Conservation (phyloP, 371 early-diverging fungal genomes). For the Massospora cicadina region DNA sequence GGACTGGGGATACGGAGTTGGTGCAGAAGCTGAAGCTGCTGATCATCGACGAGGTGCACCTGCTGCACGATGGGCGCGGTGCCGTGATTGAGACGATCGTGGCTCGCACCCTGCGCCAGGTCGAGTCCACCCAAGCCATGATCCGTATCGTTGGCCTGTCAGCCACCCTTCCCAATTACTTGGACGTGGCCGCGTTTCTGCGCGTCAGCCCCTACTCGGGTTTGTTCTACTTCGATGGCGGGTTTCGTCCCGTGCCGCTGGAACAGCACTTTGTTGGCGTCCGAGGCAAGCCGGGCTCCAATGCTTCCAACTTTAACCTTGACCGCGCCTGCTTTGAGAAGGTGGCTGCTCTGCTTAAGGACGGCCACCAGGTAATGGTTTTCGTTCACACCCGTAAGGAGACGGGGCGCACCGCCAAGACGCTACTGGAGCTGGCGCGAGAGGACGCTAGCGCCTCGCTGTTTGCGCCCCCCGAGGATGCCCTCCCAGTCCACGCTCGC, state of each 20-base stretch:
- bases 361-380: conserved; percentile 94
- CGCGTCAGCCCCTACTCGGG: conserved; percentile 82
- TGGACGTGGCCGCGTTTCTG: conserved; percentile 92
- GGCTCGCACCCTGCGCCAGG: conserved; percentile 82
- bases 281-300: conserved; percentile 68
- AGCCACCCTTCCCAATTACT: conserved; percentile 98
- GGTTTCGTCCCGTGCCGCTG: conserved; percentile 88
- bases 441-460: conserved; percentile 27
- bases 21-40: conserved; percentile 70
- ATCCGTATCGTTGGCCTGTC: conserved; percentile 97
- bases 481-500: conserved; percentile 12
- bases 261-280: conserved; percentile 89
- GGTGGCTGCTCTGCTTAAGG: conserved; percentile 33
- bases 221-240: conserved; percentile 88
- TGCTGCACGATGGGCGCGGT: conserved; percentile 97
- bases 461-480: conserved; percentile 20
- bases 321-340: conserved; percentile 78
- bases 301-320: conserved; percentile 40
- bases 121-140: conserved; percentile 79
- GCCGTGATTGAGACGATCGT: conserved; percentile 96
- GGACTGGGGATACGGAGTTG: conserved; percentile 79
- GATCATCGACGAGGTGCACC: conserved; percentile 99
- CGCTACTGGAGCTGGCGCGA: conserved; percentile 55
- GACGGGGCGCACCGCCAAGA: conserved; percentile 80
- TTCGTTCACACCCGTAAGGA: conserved; percentile 97